Evolutionary conservation across 495 filamentous ascomycete genomes (phyloP), one percentile per base, ranked within the genome.

Genomic region (Lasiosphaeris hirsuta): DNA sequence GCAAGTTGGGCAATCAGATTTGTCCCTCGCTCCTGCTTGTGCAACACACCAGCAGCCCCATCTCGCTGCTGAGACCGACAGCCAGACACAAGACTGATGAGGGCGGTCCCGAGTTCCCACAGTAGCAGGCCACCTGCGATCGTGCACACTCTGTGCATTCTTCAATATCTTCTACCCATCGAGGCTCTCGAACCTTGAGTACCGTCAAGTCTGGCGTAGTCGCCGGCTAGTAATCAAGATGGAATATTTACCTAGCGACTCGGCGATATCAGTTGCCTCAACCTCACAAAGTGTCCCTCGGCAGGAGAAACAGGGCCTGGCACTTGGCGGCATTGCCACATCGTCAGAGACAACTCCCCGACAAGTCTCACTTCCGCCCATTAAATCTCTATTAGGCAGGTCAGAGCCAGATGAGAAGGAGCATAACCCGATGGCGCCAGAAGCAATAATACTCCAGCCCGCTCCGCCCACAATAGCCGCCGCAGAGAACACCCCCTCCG

Each of bases 171-270:
- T 30, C 23, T 30, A 30, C 23, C 23, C 23, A 30, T 30, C 23
- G 23, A 2, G 23, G 23, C 23, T 30, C 5, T 30, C 23, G 23
- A 2, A 30, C 5, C 5, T 5, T 5, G 23, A 30, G 23, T 30
- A 30, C 23, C 23, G 5, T 30, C 23, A 30, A 5, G 23, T 30
- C 23, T 30, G 23, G 23, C 23, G 23, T 30, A 30, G 23, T 30
- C 23, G 23, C 23, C 23, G 23, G 23, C 23, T 30, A 15, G 39
- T 11, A 18, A 10, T 11, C 52, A 57, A 33, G 19, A 64, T 64
- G 62, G 62, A 61, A 34, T 51, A 10, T 34, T 5, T 30, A 18
- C 50, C 45, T 50, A 41, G 17, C 37, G 54, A 43, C 19, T 51
- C 58, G 40, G 36, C 59, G 10, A 23, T 54, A 34, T 45, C 58